Conservation (phyloP, 345 rosid species). For the Angophora floribunda region DNA sequence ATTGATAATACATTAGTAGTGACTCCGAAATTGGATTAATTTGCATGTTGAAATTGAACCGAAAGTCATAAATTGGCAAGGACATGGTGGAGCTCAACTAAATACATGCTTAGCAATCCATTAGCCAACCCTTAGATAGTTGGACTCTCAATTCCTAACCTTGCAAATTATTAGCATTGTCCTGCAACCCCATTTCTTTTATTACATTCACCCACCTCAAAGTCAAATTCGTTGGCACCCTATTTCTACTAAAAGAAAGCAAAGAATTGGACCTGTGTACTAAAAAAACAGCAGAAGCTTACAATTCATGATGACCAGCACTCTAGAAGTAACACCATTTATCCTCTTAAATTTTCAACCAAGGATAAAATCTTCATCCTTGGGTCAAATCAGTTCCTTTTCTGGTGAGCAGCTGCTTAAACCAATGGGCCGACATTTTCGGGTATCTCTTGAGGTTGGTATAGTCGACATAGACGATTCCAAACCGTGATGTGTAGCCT, state of each 20-base stretch:
- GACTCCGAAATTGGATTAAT: too few species aligned
- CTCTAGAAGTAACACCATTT: neutral
- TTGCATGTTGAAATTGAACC: too few species aligned
- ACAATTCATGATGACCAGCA: neutral
- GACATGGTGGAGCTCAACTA: too few species aligned
- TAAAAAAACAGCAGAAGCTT: neutral
- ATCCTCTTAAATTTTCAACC: neutral
- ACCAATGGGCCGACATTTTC: slow-evolving; percentile 94
- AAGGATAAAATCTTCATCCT: neutral
- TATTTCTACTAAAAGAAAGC: neutral
- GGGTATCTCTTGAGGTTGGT: slow-evolving; percentile 68
- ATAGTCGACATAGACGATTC: slow-evolving; percentile 84
- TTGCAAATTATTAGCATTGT: neutral
- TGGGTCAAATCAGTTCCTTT: slow-evolving; percentile 8
- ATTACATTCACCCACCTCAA: neutral
- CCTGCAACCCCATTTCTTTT: neutral
- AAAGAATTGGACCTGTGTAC: neutral
- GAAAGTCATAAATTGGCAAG: too few species aligned
- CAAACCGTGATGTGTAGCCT: slow-evolving; percentile 94
- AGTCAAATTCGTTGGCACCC: neutral
- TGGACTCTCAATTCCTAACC: neutral
- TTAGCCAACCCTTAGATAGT: too few species aligned
- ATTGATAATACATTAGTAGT: too few species aligned
- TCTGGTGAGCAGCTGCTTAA: slow-evolving; percentile 42
- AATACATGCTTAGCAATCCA: too few species aligned